Evolutionary conservation across 129 eudicot genomes (phyloP), one percentile per base, ranked within the genome.

Genomic region (Ambrosia artemisiifolia): DNA sequence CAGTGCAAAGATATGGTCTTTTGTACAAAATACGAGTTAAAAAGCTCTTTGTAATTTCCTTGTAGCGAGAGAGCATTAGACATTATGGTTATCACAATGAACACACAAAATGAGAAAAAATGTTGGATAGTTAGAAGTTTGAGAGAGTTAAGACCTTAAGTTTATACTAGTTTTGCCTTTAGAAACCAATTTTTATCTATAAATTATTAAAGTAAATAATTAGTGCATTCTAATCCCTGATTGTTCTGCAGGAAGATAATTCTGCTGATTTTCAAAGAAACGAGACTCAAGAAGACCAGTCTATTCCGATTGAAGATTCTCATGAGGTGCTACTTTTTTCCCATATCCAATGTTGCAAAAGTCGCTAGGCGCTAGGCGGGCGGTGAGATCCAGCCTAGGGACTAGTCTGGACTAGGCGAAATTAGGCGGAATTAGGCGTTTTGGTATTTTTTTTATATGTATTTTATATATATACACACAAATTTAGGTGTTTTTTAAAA

Each of bases 171-270:
- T 42, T 11, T 43, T 28, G 44, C 33, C n/a, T 16, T 24, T 43
- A n/a, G 46, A 14, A 72, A 6, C 10, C 9, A 30, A 28, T 2
- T 46, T 62, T 61, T 61, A 17, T 62, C 24, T 5, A 14, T 40
- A 16, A 49, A 49, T n/a, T 62, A 5, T 17, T 40, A 44, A 49
- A 8, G 24, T 36, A 53, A 53, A 5, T 40, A 16, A 6, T 14
- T 6, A 2, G 20, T 8, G 40, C 14, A 16, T 55, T 56, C 17
- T 43, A 67, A 67, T n/a, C 2, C 5, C 2, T 40, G 4, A n/a
- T 65, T 83, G 14, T 63, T 68, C 35, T 83, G 16, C 85, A 91
- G 90, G 97, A 88, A 50, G 84, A 84, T 17, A 74, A 84, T 17
- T 44, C 75, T 12, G 62, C 60, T 18, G 65, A 78, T 66, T 65